These are phyloP conservation scores for Zanthoxylum bungeanum DNA, from an alignment of 345 rosid genomes.

Conservation along the genomic window DNA sequence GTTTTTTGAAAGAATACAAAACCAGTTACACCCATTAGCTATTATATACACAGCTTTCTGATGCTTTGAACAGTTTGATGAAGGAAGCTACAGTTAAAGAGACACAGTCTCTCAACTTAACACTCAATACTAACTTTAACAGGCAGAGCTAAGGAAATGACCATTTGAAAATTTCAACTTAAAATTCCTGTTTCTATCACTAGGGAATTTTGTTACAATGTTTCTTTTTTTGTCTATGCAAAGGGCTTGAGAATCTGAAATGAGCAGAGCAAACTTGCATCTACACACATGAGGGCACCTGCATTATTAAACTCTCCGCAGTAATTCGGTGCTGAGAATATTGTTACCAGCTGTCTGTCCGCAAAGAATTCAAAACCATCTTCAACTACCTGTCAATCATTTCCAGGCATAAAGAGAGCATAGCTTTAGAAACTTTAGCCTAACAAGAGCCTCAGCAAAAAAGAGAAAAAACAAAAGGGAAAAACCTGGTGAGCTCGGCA, in stretches of 20 bases:
- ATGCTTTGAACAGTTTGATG: not conserved
- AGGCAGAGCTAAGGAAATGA: not conserved
- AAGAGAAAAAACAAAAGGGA: not conserved
- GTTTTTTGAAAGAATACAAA: not conserved
- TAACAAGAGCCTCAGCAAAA: not conserved
- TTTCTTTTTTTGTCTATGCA: not conserved
- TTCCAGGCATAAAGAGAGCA: not conserved
- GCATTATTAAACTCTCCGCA: conserved; percentile 51
- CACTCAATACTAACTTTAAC: not conserved
- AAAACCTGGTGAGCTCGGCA: conserved; percentile 54
- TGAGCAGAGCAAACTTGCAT: conserved; percentile 41
- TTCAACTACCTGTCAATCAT: conserved; percentile 39
- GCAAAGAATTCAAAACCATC: conserved; percentile 55
- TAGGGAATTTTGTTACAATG: not conserved
- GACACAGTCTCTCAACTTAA: not conserved
- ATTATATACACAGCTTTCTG: not conserved
- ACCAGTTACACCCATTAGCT: not conserved
- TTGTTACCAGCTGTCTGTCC: conserved; percentile 43
- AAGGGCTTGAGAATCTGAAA: conserved; percentile 45
- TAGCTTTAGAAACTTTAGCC: not conserved
- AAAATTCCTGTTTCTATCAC: not conserved
- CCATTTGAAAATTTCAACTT: not conserved
- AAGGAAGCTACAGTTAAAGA: too few species aligned
- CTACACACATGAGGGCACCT: conserved; percentile 44
- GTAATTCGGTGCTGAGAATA: conserved; percentile 52